A percentile compares a stretch with the other conserved stretches of the same genome.
phyloP scores from a whole-genome alignment of 2,329 filamentous ascomycete genomes.

The Bipolaris oryzae region DNA sequence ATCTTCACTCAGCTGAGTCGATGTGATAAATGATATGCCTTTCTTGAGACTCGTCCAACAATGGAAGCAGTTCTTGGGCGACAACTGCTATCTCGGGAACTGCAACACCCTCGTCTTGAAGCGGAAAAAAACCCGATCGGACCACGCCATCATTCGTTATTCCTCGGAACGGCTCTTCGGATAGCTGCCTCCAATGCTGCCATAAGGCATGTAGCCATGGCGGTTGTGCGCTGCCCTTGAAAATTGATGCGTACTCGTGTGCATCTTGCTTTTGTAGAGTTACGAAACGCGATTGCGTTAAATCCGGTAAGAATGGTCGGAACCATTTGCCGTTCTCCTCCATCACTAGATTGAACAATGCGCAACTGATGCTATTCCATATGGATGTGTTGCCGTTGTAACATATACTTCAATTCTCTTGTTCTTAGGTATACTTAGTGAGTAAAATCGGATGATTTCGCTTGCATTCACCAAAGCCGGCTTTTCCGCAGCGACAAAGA shows the following conservation, averaged over 20 bases:
- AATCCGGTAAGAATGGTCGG: conserved; percentile 59
- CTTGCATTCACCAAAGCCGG: neutral
- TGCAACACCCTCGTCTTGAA: conserved; percentile 68
- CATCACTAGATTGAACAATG: neutral
- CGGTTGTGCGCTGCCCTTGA: conserved; percentile 63
- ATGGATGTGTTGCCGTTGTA: neutral
- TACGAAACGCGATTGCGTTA: conserved; percentile 65
- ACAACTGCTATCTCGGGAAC: conserved; percentile 59
- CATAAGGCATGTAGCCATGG: conserved; percentile 64
- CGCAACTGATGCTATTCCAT: no score
- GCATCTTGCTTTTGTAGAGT: conserved; percentile 67
- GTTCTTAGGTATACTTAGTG: neutral
- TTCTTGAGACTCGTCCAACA: conserved; percentile 58
- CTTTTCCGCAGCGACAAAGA: neutral
- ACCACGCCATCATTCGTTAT: conserved; percentile 71
- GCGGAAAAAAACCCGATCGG: conserved; percentile 60
- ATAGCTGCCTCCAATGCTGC: conserved; percentile 46
- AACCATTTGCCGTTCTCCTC: neutral
- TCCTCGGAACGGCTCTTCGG: conserved; percentile 70
- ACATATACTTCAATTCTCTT: neutral
- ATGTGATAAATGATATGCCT: conserved; percentile 63
- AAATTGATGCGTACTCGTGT: conserved; percentile 65
- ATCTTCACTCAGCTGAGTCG: conserved; percentile 73
- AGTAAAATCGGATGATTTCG: neutral
- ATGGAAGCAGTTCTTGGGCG: conserved; percentile 51